phyloP scores from a whole-genome alignment of 176 grass and related monocot species.

The Avena atlantica region DNA sequence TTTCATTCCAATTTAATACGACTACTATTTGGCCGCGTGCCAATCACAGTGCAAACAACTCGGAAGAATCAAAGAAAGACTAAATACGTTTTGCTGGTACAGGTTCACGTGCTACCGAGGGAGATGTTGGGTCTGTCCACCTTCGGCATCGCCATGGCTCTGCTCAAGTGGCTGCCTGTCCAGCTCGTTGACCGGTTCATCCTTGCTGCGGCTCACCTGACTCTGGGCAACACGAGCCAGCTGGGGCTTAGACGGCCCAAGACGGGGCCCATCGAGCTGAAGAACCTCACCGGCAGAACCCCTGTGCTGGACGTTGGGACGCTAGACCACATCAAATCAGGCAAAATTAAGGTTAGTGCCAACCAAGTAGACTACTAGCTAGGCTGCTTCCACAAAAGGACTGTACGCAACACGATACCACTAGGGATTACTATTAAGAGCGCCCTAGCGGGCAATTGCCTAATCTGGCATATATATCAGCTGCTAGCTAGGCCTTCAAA shows the following conservation, averaged over 20 bases:
- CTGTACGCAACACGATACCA: not conserved
- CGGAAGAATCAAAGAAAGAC: not conserved
- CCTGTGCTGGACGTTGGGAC: conserved; percentile 92
- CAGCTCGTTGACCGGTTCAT: conserved; percentile 74
- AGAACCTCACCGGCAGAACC: conserved; percentile 88
- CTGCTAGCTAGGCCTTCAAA: not conserved
- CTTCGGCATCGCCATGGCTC: conserved; percentile 77
- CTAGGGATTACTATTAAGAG: not conserved
- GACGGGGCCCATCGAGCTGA: conserved; percentile 91
- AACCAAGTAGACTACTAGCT: not conserved
- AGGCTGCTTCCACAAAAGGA: conserved; percentile 15
- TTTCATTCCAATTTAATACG: not conserved
- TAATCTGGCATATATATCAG: conserved; percentile 21
- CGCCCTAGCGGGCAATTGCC: conserved; percentile 14
- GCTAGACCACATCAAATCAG: conserved; percentile 81
- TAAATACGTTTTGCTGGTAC: not conserved
- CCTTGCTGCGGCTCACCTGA: conserved; percentile 59
- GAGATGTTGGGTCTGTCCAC: conserved; percentile 89
- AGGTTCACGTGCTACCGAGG: conserved; percentile 90
- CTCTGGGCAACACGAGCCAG: conserved; percentile 76
- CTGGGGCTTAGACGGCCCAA: conserved; percentile 80
- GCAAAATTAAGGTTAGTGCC: conserved; percentile 85
- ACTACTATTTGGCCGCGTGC: not conserved
- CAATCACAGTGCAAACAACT: not conserved
- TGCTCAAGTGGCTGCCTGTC: conserved; percentile 70